Conservation (phyloP, 176 grass and related monocot genomes). For the Oryza brachyantha region DNA sequence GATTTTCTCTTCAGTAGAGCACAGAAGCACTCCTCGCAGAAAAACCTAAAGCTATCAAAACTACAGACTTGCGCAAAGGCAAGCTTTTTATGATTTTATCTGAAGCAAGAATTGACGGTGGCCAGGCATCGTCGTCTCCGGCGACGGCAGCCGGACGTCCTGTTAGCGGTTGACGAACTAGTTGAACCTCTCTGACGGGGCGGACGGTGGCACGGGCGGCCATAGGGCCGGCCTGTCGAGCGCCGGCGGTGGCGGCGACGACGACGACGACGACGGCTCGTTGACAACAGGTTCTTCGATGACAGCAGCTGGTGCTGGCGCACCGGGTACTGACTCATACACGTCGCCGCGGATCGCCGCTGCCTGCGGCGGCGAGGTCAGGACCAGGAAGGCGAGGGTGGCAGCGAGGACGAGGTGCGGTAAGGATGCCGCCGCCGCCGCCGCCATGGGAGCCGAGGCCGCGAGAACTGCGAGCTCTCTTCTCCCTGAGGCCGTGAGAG, state of each 20-base stretch:
- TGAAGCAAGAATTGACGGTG: neutral
- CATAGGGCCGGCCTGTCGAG: neutral
- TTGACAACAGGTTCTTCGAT: neutral
- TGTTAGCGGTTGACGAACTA: neutral
- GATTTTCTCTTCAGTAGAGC: neutral
- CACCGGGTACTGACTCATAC: neutral
- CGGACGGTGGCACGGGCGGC: slow-evolving; percentile 9
- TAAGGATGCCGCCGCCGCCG: slow-evolving; percentile 20
- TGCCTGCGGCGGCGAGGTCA: neutral
- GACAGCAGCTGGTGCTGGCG: neutral
- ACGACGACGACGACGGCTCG: no score
- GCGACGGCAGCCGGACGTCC: neutral
- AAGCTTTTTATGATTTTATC: neutral
- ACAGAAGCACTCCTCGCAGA: neutral
- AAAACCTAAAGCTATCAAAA: no score
- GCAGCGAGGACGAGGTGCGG: slow-evolving; percentile 1
- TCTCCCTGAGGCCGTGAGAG: neutral
- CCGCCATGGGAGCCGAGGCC: neutral
- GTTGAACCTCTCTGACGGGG: slow-evolving; percentile 9
- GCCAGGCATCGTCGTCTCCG: neutral
- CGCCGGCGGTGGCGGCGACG: neutral
- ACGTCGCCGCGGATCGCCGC: neutral
- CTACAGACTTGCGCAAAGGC: neutral
- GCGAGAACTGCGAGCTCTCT: neutral
- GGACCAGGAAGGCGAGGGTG: slow-evolving; percentile 17